Percentiles rank a stretch among this genome's conserved stretches.
Evolutionary conservation across 805 yeast genomes (phyloP).

Genomic region (Candida silvicultrix): DNA sequence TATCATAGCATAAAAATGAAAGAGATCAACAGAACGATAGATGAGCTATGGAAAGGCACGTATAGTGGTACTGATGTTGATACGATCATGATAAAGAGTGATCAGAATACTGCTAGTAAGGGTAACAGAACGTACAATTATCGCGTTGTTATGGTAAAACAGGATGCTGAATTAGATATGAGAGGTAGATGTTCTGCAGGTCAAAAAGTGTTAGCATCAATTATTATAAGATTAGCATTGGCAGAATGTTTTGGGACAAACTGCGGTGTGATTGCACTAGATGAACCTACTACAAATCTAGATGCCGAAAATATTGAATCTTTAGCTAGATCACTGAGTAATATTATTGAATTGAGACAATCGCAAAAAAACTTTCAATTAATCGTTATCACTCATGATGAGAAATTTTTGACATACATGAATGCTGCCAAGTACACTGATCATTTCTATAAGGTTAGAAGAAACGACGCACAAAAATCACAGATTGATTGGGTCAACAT

Average conservation of each 20-base stretch:
- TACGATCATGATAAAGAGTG: conserved; percentile 79
- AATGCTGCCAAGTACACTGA: conserved; percentile 82
- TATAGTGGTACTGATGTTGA: conserved; percentile 96
- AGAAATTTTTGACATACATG: conserved; percentile 78
- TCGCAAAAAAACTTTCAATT: conserved; percentile 86
- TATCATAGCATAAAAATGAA: conserved; percentile 89
- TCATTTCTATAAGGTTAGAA: conserved; percentile 72
- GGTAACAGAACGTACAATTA: conserved; percentile 75
- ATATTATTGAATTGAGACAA: conserved; percentile 68
- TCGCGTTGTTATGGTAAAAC: conserved; percentile 91
- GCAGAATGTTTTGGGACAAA: conserved; percentile 94
- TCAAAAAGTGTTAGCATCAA: conserved; percentile 89
- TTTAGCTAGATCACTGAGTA: conserved; percentile 71
- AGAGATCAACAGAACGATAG: conserved; percentile 81
- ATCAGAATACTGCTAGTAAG: conserved; percentile 37
- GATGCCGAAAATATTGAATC: conserved; percentile 87
- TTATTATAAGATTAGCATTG: conserved; percentile 82
- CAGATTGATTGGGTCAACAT: conserved; percentile 55
- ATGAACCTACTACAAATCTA: conserved; percentile 95
- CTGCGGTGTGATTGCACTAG: conserved; percentile 94
- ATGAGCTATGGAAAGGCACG: conserved; percentile 90
- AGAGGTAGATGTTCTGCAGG: conserved; percentile 98
- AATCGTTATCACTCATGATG: conserved; percentile 95
- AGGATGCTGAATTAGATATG: conserved; percentile 91
- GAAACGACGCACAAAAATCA: conserved; percentile 80